Evolutionary conservation across 495 filamentous ascomycete genomes (phyloP).

Genomic region (Annulohypoxylon bovei): DNA sequence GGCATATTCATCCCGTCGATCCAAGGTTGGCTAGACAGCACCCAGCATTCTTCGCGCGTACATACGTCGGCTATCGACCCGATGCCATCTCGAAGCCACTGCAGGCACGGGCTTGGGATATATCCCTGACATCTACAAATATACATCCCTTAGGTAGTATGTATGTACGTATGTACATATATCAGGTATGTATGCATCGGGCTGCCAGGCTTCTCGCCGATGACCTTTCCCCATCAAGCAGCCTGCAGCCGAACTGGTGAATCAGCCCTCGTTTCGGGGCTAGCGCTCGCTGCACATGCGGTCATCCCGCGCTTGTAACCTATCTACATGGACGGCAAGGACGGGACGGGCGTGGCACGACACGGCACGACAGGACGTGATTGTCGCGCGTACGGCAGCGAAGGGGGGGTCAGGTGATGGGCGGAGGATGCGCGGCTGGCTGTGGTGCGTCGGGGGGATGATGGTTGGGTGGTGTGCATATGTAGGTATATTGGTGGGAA

Average conservation of each 20-base stretch:
- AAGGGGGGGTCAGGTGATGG: constrained; percentile 25
- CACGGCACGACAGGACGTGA: no score
- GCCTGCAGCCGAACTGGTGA: neutral
- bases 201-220: neutral
- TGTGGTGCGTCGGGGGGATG: neutral
- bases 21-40: constrained; percentile 6
- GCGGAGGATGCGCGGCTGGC: constrained; percentile 9
- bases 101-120: no score
- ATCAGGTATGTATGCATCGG: neutral
- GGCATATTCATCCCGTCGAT: neutral
- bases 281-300: neutral
- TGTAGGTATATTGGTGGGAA: neutral
- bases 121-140: no score
- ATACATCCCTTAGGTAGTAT: no score
- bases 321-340: no score
- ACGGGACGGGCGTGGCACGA: no score
- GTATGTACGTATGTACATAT: neutral
- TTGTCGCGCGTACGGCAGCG: no score
- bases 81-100: neutral
- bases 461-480: neutral
- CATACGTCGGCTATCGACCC: neutral
- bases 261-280: neutral
- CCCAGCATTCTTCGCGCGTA: neutral
- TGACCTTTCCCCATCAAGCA: neutral
- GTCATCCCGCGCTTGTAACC: neutral